These are phyloP conservation scores for Penicillium sp. DNA, from an alignment of 2,329 filamentous ascomycete genomes.

Conservation along the genomic window DNA sequence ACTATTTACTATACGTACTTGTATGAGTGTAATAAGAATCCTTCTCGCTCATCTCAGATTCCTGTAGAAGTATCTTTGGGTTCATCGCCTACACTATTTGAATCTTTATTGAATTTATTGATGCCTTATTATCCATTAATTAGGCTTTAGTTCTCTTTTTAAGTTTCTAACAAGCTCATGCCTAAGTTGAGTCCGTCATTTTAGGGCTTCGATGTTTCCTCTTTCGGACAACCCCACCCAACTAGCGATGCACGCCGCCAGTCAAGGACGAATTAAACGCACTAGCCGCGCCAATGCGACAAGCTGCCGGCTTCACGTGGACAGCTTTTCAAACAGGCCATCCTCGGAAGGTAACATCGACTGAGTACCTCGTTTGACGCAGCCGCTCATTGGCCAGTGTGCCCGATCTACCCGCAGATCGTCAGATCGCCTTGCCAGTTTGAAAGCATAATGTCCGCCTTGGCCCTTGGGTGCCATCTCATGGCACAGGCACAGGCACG, in stretches of 20 bases:
- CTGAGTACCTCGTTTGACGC: not conserved
- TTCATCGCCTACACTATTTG: too few species aligned
- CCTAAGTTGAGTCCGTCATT: not conserved
- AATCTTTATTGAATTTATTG: not conserved
- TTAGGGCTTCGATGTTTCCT: not conserved
- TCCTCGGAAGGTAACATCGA: slow-evolving; percentile 4
- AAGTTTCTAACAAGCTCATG: not conserved
- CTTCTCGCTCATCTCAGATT: too few species aligned
- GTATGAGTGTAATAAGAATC: too few species aligned
- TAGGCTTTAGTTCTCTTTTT: too few species aligned
- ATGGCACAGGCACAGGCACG: not conserved
- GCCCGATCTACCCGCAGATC: slow-evolving; percentile 2
- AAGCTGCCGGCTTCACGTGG: slow-evolving; percentile 1
- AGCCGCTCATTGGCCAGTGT: not conserved
- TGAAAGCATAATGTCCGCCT: not conserved
- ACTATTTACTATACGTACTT: not conserved
- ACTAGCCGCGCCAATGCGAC: slow-evolving; percentile 6
- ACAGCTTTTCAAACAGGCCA: not conserved
- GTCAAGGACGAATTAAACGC: not conserved
- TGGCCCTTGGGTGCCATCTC: not conserved
- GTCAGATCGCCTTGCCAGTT: not conserved
- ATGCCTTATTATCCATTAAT: too few species aligned
- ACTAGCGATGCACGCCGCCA: not conserved
- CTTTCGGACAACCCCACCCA: not conserved
- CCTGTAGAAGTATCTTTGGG: too few species aligned